Conservation (phyloP, 2,329 filamentous ascomycete species). For the Ophiostoma sp. region DNA sequence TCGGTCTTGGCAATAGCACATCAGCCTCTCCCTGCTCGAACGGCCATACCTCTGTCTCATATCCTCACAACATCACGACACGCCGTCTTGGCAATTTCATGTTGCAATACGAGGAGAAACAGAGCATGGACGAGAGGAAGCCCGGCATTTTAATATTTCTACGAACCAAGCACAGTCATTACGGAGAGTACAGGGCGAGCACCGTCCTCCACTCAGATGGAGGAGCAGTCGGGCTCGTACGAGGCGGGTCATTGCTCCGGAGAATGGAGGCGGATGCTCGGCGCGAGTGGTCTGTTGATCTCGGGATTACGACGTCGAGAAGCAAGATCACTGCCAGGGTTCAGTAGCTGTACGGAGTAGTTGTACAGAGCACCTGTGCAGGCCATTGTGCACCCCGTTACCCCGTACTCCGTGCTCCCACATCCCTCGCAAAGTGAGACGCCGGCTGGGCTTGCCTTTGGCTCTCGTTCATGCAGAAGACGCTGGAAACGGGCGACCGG, state of each 20-base stretch:
- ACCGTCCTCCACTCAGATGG: background rate
- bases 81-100: no score
- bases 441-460: background rate
- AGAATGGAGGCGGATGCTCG: no score
- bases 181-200: no score
- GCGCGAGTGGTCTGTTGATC: background rate
- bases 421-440: background rate
- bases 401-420: constrained; percentile 8
- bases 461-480: background rate
- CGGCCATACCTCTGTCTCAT: no score
- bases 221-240: background rate
- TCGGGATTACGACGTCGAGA: background rate
- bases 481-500: background rate
- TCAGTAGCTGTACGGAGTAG: background rate
- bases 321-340: background rate
- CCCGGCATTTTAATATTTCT: no score
- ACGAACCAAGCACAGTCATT: no score
- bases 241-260: no score
- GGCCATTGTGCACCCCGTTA: background rate
- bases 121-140: no score
- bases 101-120: no score
- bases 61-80: no score
- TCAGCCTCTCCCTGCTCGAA: no score
- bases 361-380: background rate
- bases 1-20: no score